Evolutionary conservation across 164 flowering plant species (phyloP).

Genomic region (Aristolochia fimbriata): DNA sequence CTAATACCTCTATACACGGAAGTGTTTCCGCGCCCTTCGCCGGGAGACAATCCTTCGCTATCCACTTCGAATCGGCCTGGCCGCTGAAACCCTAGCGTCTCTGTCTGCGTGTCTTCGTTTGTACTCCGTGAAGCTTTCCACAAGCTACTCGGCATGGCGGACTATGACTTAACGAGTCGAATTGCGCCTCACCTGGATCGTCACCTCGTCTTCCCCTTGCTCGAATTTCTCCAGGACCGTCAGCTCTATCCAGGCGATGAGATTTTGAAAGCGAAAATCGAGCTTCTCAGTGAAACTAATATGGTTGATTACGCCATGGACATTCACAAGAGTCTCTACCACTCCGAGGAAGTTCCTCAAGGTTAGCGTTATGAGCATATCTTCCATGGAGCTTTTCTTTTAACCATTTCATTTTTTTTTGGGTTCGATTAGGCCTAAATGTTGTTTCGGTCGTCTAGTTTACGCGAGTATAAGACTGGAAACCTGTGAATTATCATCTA

Average conservation of each 20-base stretch:
- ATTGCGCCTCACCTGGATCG: slow-evolving; percentile 78
- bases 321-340: slow-evolving; percentile 79
- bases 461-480: too few species aligned
- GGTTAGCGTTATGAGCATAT: slow-evolving; percentile 18
- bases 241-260: slow-evolving; percentile 56
- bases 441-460: not conserved
- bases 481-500: not conserved
- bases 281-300: slow-evolving; percentile 81
- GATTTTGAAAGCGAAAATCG: slow-evolving; percentile 79
- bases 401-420: not conserved
- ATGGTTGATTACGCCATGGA: slow-evolving; percentile 99
- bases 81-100: too few species aligned
- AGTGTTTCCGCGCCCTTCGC: too few species aligned
- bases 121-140: too few species aligned
- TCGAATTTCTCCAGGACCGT: slow-evolving; percentile 78
- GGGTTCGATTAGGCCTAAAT: not conserved
- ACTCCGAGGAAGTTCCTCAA: slow-evolving; percentile 89
- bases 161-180: slow-evolving; percentile 59
- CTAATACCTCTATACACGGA: too few species aligned
- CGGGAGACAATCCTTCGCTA: too few species aligned
- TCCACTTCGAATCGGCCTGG: too few species aligned
- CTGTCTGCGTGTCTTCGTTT: too few species aligned
- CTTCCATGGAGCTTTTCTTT: not conserved
- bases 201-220: slow-evolving; percentile 77
- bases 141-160: slow-evolving; percentile 30